phyloP scores from a whole-genome alignment of 2,329 filamentous ascomycete genomes.

The Trichoderma arundinaceum region DNA sequence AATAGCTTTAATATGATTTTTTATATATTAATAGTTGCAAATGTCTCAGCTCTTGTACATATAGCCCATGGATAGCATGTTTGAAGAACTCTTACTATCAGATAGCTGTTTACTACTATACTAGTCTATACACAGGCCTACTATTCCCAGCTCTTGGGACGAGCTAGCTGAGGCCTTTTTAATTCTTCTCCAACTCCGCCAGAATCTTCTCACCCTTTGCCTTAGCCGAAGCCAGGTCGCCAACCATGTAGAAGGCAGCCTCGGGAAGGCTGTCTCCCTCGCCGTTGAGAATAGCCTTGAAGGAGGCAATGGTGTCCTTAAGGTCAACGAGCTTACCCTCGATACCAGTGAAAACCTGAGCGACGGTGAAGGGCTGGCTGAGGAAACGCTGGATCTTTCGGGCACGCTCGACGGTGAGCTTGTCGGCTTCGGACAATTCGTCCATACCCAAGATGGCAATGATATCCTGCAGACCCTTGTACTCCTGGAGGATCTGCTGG shows the following conservation, averaged over 20 bases:
- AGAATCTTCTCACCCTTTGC: conserved; percentile 99
- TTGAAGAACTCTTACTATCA: conserved; percentile 28
- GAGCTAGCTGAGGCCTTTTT: conserved; percentile 48
- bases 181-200: conserved; percentile 80
- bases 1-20: conserved; percentile 5
- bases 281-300: conserved; percentile 95
- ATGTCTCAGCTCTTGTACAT: conserved; percentile 23
- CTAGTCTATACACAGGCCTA: conserved; percentile 64
- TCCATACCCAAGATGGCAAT: conserved; percentile 99
- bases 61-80: conserved; percentile 26
- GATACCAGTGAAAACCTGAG: conserved; percentile 84
- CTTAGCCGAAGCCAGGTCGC: conserved; percentile 89
- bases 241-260: conserved; percentile 97
- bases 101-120: conserved; percentile 30
- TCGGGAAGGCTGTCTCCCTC: conserved; percentile 97
- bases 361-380: conserved; percentile 96
- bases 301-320: conserved; percentile 96
- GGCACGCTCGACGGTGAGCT: conserved; percentile 99
- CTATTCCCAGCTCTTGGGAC: conserved; percentile 45
- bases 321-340: conserved; percentile 97
- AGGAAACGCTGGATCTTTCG: conserved; percentile 99
- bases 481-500: conserved; percentile 99
- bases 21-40: conserved; percentile 27
- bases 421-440: conserved; percentile 97
- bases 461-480: conserved; percentile 99